Conservation (phyloP, 495 filamentous ascomycete species). For the Aspergillus panamensis region DNA sequence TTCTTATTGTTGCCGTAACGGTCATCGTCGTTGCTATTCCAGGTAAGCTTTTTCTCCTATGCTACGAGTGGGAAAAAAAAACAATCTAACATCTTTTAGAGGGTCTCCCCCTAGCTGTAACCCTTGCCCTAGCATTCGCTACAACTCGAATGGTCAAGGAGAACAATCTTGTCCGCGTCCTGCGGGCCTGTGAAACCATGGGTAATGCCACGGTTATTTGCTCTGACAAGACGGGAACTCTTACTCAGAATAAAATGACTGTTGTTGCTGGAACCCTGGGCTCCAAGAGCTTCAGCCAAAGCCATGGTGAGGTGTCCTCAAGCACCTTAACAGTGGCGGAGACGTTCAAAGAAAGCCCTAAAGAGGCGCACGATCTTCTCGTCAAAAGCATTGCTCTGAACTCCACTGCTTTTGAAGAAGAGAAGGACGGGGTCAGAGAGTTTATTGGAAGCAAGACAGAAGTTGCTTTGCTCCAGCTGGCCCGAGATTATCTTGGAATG, state of each 20-base stretch:
- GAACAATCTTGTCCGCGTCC: constrained; percentile 63
- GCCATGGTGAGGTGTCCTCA: constrained; percentile 23
- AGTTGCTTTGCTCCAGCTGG: constrained; percentile 62
- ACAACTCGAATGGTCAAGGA: constrained; percentile 68
- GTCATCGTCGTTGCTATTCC: constrained; percentile 71
- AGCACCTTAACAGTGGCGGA: constrained; percentile 26
- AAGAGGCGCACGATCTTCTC: constrained; percentile 45
- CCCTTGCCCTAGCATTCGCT: constrained; percentile 65
- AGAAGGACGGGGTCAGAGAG: constrained; percentile 50
- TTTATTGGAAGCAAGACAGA: constrained; percentile 73
- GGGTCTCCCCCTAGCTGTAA: constrained; percentile 64
- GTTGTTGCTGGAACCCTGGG: constrained; percentile 61
- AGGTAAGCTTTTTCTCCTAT: constrained; percentile 25
- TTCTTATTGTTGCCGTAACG: constrained; percentile 67
- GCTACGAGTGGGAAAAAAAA: neutral
- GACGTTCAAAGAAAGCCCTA: constrained; percentile 38
- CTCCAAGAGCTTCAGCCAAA: constrained; percentile 51
- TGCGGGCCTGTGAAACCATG: constrained; percentile 69
- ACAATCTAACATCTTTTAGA: constrained; percentile 30
- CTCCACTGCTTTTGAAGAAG: constrained; percentile 64
- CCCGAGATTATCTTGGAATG: constrained; percentile 59
- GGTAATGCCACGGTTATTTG: constrained; percentile 68
- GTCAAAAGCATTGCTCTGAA: constrained; percentile 62
- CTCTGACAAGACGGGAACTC: constrained; percentile 67
- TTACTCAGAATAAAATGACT: constrained; percentile 72